Evolutionary conservation across 2,329 filamentous ascomycete species (phyloP), one percentile per base, ranked within the genome.

Genomic region (Alternaria viburni): DNA sequence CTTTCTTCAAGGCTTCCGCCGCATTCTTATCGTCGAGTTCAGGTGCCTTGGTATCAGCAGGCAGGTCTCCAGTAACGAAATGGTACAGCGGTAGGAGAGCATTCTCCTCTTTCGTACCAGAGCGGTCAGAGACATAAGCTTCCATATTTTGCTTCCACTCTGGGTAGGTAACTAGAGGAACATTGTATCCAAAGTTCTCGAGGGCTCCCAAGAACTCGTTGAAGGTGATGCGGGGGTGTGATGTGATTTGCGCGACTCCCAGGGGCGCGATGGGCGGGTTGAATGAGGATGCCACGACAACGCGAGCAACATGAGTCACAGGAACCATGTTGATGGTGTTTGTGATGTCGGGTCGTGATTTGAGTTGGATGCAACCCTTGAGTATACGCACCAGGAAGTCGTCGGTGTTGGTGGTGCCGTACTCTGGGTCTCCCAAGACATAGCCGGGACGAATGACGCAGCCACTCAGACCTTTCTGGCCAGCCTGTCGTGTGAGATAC

Each of bases 291-390:
- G 93, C 92, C 17, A 93, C 88, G 25, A 97, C 91, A 8, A 97
- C 87, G n/a, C 88, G 86, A 1, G 90, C 88, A 36, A 97, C 93
- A 69, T 97, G 93, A 66, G 89, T 89, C 25, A 97, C 93, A 0
- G 95, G 94, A 0, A 97, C 91, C 79, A 90, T 89, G 82, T 97
- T 98, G 79, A 97, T 89, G 0, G 93, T 92, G 83, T 97, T 98
- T 77, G 85, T 81, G 70, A 97, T 96, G 69, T 87, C 86, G 1
- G 94, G 95, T 0, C 93, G 86, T 3, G 86, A 85, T 3, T 83
- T 83, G 3, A 97, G 84, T 80, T 98, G 94, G 54, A 97, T 84
- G 73, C 93, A 97, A 61, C 93, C 94, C 82, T 97, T 97, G 60
- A 90, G 82, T 81, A 97, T 88, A 43, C 95, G 89, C 68, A 97